phyloP scores from a whole-genome alignment of 2,329 filamentous ascomycete species.

The Neurospora crassa region DNA sequence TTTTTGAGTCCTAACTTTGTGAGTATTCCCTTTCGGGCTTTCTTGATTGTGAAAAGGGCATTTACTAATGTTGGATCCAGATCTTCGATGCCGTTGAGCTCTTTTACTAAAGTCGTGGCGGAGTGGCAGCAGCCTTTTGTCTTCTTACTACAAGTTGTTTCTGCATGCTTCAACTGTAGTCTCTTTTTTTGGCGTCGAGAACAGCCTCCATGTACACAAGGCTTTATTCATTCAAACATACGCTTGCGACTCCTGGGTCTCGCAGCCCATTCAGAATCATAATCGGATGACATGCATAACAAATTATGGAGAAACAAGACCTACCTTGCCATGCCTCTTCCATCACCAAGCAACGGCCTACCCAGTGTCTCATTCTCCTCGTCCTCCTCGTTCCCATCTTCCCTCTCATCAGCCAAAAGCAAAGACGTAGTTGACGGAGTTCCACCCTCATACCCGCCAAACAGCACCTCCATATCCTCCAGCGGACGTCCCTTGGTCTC shows the following conservation, averaged over 20 bases:
- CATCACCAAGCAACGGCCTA: neutral
- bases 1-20: slow-evolving; percentile 51
- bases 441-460: slow-evolving; percentile 16
- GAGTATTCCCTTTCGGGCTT: slow-evolving; percentile 14
- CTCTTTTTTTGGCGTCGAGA: neutral
- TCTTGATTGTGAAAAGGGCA: neutral
- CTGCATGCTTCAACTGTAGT: neutral
- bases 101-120: slow-evolving; percentile 12
- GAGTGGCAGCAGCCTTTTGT: neutral
- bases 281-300: neutral
- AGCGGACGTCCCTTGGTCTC: slow-evolving; percentile 33
- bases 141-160: neutral
- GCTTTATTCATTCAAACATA: neutral
- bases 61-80: neutral
- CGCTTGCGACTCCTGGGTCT: neutral
- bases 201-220: neutral
- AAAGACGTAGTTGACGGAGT: neutral
- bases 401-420: neutral
- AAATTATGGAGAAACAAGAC: neutral
- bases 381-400: neutral
- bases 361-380: neutral
- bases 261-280: neutral
- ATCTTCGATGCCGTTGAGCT: slow-evolving; percentile 25
- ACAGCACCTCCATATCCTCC: slow-evolving; percentile 36
- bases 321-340: neutral